phyloP scores from a whole-genome alignment of 352 stramenopile species.

The Pythium vanterpoolii region DNA sequence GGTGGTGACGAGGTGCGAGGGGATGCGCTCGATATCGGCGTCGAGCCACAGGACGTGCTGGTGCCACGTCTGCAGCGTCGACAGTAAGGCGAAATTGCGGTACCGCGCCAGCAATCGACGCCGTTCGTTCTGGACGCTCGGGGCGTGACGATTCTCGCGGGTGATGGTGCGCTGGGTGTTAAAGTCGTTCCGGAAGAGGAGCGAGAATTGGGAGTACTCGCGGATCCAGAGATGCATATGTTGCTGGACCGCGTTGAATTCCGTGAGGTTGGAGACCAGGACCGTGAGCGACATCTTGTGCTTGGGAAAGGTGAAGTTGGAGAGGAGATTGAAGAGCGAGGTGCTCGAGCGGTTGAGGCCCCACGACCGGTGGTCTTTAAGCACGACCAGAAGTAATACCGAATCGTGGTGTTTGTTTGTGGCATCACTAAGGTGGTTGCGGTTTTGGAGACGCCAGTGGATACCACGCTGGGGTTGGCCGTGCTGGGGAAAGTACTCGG shows the following conservation, averaged over 20 bases:
- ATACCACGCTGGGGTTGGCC: background rate
- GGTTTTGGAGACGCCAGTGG: constrained; percentile 9
- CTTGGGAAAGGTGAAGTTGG: constrained; percentile 24
- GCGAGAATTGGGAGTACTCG: constrained; percentile 22
- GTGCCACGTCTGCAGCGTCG: constrained; percentile 35
- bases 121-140: constrained; percentile 25
- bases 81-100: constrained; percentile 39
- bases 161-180: constrained; percentile 12
- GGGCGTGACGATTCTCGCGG: constrained; percentile 30
- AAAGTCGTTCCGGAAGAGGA: constrained; percentile 38
- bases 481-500: constrained; percentile 9
- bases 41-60: constrained; percentile 43
- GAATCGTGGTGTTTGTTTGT: constrained; percentile 5
- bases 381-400: constrained; percentile 27
- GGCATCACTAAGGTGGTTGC: background rate
- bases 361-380: constrained; percentile 33
- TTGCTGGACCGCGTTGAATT: constrained; percentile 26
- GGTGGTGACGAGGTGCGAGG: constrained; percentile 25
- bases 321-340: constrained; percentile 32
- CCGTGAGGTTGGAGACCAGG: constrained; percentile 26
- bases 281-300: constrained; percentile 33
- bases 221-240: constrained; percentile 18
- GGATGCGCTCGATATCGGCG: constrained; percentile 32
- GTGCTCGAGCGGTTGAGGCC: constrained; percentile 21
- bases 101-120: constrained; percentile 41